Conservation (phyloP, 257 asterid genomes). For the Solanum phureja region DNA sequence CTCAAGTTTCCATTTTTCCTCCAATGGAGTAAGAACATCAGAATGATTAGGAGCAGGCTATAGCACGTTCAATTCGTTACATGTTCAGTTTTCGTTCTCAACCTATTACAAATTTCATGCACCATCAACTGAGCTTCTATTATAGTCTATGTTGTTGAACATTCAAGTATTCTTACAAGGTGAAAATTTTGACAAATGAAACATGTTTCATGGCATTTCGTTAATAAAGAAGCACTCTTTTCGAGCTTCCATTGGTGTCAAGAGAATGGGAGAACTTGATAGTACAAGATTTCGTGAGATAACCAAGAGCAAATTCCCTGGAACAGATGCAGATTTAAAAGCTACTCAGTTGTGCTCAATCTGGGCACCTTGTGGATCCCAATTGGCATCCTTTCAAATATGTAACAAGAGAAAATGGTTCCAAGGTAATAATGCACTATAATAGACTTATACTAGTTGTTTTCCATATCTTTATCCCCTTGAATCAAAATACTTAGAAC, state of each 20-base stretch:
- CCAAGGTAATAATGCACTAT: neutral
- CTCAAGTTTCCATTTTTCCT: neutral
- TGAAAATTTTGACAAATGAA: neutral
- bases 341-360: constrained; percentile 5
- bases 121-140: neutral
- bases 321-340: neutral
- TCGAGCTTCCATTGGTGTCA: neutral
- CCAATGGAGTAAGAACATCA: neutral
- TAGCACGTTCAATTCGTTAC: neutral
- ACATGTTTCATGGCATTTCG: neutral
- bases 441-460: neutral
- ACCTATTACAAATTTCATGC: neutral
- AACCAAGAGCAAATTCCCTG: neutral
- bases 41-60: neutral
- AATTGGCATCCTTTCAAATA: constrained; percentile 10
- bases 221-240: neutral
- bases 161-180: neutral
- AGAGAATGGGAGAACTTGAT: constrained; percentile 22
- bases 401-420: neutral
- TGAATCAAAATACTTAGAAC: neutral
- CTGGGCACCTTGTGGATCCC: constrained; percentile 10
- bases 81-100: neutral
- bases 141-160: neutral
- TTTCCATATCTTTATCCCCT: neutral
- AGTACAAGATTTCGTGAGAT: neutral